Base-by-base conservation (phyloP, 768 basidiomycete species). In the Rickenella mellea region DNA sequence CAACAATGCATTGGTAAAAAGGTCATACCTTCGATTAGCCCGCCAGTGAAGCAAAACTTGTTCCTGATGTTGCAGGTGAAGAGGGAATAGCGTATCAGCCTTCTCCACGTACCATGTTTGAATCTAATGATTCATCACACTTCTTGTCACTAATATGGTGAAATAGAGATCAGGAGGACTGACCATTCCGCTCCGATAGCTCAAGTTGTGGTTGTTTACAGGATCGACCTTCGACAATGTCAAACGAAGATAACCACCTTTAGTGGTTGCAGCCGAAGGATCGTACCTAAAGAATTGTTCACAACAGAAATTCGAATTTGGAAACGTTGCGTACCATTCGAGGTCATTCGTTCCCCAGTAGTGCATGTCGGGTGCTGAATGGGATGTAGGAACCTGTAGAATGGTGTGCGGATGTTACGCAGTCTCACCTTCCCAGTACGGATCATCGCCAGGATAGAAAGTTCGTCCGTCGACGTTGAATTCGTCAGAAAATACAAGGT, bases 21-120 rank as follows among this genome's bases (percentile, higher is more conserved):
- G 15, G 88, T 51, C n/a, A 69, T 62, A 41, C 59, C 58, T 54
- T 87, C 83, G 40, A 89, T 70, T 42, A 81, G 74, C 20, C 89
- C 88, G 17, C 83, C 85, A 10, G 84, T 84, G 61, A 89, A 91
- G 59, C 86, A 92, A 46, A 94, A 83, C 60, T 90, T 89, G 61
- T 90, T 91, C 84, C 65, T 63, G 5, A 79, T 74, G 50, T 84
- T 79, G 7, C 92, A 40, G 80, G 82, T 82, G 28, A 76, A 77
- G 74, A 43, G 27, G 36, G 15, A 39, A 41, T n/a, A n/a, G n/a
- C n/a, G n/a, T n/a, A n/a, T n/a, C n/a, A n/a, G n/a, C n/a, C n/a
- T n/a, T n/a, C n/a, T n/a, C n/a, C n/a, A n/a, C n/a, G n/a, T n/a
- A n/a, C n/a, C n/a, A n/a, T n/a, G n/a, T n/a, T n/a, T n/a, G n/a